phyloP scores from a whole-genome alignment of 2,329 filamentous ascomycete species.

The Westerdykella ornata region DNA sequence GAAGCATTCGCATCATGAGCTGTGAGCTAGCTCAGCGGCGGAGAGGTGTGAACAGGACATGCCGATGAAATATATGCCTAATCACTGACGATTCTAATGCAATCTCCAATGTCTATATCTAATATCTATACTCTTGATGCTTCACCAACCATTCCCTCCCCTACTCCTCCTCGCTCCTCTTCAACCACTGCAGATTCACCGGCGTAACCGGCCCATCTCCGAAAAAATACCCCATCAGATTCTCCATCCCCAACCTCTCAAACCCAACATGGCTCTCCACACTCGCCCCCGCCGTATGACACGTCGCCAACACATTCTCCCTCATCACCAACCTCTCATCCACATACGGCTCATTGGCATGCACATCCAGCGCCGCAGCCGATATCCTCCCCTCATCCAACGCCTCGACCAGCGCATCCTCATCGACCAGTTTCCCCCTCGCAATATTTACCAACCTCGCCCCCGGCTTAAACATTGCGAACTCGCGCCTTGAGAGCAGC shows the following conservation, averaged over 20 bases:
- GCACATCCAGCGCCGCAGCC: constrained; percentile 58
- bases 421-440: constrained; percentile 58
- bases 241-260: constrained; percentile 60
- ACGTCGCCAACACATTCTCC: constrained; percentile 53
- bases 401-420: constrained; percentile 55
- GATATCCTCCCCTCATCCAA: constrained; percentile 48
- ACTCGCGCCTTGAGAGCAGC: constrained; percentile 45
- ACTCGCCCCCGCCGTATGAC: constrained; percentile 61
- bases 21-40: background rate
- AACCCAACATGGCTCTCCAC: constrained; percentile 61
- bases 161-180: constrained; percentile 1
- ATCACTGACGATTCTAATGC: no score
- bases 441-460: constrained; percentile 60
- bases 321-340: constrained; percentile 42
- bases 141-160: background rate
- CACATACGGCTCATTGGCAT: constrained; percentile 54
- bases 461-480: constrained; percentile 50
- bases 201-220: constrained; percentile 50
- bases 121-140: no score
- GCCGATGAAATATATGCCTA: no score
- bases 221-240: constrained; percentile 54
- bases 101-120: no score
- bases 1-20: background rate
- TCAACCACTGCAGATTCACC: constrained; percentile 55
- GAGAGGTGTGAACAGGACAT: no score